Evolutionary conservation across 2,329 filamentous ascomycete species (phyloP).

Genomic region (Colletotrichum eleusines): DNA sequence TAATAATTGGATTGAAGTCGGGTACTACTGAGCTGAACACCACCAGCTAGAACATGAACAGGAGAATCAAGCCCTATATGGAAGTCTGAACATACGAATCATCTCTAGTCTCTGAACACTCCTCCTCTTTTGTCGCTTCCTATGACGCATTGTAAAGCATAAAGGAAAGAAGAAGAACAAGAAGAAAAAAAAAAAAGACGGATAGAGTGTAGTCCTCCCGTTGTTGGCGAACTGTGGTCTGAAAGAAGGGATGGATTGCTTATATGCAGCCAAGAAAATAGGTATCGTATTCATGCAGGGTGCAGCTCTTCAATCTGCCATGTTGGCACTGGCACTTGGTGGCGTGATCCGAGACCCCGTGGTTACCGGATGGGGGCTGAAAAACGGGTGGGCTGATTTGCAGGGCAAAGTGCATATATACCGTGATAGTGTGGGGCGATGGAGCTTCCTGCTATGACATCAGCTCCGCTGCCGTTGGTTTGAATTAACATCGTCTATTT

Average conservation of each 20-base stretch:
- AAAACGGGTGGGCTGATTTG: background rate
- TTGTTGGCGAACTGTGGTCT: background rate
- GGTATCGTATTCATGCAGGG: no score
- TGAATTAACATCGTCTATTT: background rate
- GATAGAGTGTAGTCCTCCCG: no score
- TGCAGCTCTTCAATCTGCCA: background rate
- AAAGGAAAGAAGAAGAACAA: no score
- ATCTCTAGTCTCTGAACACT: no score
- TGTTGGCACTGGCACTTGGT: background rate
- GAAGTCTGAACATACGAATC: no score
- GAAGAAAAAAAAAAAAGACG: no score
- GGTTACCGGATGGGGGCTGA: background rate
- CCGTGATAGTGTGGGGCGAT: background rate
- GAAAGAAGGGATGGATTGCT: background rate
- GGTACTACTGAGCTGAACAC: background rate
- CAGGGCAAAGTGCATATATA: background rate
- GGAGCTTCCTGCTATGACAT: background rate
- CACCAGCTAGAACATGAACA: background rate
- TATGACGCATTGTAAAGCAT: no score
- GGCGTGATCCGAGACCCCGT: background rate
- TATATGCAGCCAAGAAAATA: background rate
- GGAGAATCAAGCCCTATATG: slow-evolving; percentile 4
- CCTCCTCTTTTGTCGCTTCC: no score
- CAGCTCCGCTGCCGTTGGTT: background rate
- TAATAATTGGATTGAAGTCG: no score